Evolutionary conservation across 768 basidiomycete species (phyloP).

Genomic region (Russula abietina): DNA sequence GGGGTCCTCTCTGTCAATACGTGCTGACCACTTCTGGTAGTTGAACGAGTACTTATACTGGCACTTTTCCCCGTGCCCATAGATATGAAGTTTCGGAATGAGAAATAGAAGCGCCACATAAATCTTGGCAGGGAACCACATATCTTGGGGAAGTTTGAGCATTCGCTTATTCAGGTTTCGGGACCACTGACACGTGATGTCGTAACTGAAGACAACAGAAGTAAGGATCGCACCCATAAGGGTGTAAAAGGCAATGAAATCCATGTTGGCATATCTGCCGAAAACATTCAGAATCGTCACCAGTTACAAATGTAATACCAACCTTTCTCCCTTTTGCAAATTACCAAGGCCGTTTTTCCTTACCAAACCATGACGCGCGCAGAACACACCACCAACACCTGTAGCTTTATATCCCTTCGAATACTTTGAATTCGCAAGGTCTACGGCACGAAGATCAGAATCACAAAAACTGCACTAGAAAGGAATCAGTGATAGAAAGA

Average conservation of each 20-base stretch:
- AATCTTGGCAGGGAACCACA: neutral
- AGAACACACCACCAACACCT: neutral
- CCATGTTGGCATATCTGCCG: neutral
- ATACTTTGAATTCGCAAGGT: neutral
- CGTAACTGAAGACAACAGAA: neutral
- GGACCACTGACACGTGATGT: neutral
- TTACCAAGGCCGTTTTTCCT: neutral
- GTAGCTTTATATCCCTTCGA: neutral
- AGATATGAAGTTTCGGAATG: neutral
- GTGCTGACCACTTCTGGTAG: neutral
- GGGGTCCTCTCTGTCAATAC: neutral
- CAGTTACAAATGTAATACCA: neutral
- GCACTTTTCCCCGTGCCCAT: neutral
- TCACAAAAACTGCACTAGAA: neutral
- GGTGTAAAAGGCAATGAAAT: neutral
- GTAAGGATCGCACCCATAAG: neutral
- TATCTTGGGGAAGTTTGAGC: neutral
- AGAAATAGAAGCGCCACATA: neutral
- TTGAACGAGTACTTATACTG: neutral
- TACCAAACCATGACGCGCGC: neutral
- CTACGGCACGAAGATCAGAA: neutral
- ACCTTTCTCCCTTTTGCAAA: conserved; percentile 2
- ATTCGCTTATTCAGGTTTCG: neutral
- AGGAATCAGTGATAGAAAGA: neutral
- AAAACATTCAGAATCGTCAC: neutral